Evolutionary conservation across 805 yeast genomes (phyloP), one percentile per base, ranked within the genome.

Genomic region (Sporopachydermia lactativora): DNA sequence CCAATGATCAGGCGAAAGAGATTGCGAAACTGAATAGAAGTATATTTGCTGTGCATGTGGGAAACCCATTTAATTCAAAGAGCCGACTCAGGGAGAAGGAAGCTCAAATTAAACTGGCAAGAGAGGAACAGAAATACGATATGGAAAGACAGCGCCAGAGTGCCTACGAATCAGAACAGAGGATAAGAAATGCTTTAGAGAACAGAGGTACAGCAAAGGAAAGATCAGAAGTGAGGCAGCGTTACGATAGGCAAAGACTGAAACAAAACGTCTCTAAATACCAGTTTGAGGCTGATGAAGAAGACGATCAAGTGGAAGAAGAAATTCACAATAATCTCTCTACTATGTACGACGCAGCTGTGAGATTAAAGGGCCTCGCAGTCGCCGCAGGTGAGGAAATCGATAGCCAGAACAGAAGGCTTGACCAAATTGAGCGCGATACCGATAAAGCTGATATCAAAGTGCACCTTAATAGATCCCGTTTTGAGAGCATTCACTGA

Each of bases 241-340:
- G 54, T 31, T 64, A 64, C 47, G 60, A 61, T 40, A 59, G 63
- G 36, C 60, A 63, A 35, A 57, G 56, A 39, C 53, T 54, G 24
- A 43, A 40, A 6, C 51, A 65, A 14, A 77, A 75, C 34, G 81
- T 94, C 2, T 64, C 73, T 43, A 64, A 75, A 47, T 86, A 80
- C 59, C 83, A 82, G 51, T 82, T 84, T 50, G 96, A 85, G 54
- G 81, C 81, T 39, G 96, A 89, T 59, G 76, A 77, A 39, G 96
- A 89, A 56, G 97, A 92, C 58, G 95, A 86, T 51, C 92, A 78
- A 49, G 73, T 85, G 73, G 97, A 89, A 55, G 73, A 79, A 46
- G 95, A 88, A 58, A 74, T 86, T 49, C 88, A 86, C 41, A 62
- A 71, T 47, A 92, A 92, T 52, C 64, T 89, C 58, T 88, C 82